Conservation (phyloP, 495 filamentous ascomycete species). For the Cudoniella acicularis region DNA sequence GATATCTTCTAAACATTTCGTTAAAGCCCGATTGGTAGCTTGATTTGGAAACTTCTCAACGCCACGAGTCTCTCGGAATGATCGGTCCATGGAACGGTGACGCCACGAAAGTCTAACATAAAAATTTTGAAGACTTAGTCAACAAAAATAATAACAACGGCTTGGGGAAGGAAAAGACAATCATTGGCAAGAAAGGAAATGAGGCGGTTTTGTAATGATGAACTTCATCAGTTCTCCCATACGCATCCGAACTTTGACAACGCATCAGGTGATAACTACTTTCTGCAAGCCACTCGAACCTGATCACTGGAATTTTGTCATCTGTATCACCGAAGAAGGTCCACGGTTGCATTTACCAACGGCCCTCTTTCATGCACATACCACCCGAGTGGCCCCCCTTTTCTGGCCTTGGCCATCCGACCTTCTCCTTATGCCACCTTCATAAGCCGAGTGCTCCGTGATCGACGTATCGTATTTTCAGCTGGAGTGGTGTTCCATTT, state of each 20-base stretch:
- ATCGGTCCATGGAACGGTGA: too few relatives aligned
- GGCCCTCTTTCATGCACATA: background rate
- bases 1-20: too few relatives aligned
- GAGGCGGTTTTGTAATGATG: too few relatives aligned
- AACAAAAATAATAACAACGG: too few relatives aligned
- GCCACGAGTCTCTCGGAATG: too few relatives aligned
- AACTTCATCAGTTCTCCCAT: too few relatives aligned
- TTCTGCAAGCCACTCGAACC: background rate
- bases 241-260: background rate
- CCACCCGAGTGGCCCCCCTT: background rate
- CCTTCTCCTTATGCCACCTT: background rate
- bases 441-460: background rate
- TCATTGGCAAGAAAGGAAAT: too few relatives aligned
- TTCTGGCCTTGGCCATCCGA: background rate
- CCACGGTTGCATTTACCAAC: background rate
- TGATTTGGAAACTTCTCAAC: too few relatives aligned
- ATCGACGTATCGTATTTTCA: background rate
- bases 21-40: too few relatives aligned
- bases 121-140: too few relatives aligned
- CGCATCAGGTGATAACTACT: background rate
- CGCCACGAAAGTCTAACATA: too few relatives aligned
- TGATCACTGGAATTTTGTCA: background rate
- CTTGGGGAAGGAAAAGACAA: too few relatives aligned
- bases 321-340: background rate
- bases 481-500: background rate